A percentile compares a stretch with the other conserved stretches of the same genome.
These are phyloP conservation scores for Avena eriantha DNA, from an alignment of 176 grass and related monocot species.

Conservation along the genomic window DNA sequence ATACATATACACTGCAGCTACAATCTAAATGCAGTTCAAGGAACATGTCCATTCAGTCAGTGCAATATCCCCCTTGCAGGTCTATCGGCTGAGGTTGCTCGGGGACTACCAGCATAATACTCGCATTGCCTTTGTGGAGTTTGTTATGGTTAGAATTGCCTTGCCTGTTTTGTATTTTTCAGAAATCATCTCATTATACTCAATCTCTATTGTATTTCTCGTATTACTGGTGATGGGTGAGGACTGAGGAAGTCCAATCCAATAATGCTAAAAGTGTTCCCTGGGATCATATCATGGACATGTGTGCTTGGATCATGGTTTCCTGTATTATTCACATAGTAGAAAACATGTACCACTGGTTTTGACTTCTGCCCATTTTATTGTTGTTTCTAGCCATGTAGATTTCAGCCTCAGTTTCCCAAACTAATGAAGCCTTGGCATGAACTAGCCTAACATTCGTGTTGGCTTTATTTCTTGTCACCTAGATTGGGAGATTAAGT, in stretches of 20 bases:
- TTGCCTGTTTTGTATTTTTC: slow-evolving; percentile 3
- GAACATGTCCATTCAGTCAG: slow-evolving; percentile 18
- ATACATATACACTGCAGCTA: not conserved
- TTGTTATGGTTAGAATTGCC: slow-evolving; percentile 79
- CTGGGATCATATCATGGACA: not conserved
- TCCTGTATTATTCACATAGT: not conserved
- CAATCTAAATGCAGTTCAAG: slow-evolving; percentile 39
- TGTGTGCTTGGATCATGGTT: slow-evolving; percentile 24
- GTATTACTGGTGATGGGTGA: not conserved
- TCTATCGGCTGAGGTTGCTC: slow-evolving; percentile 91
- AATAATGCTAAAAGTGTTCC: not conserved
- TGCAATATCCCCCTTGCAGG: slow-evolving; percentile 56
- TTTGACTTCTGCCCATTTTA: not conserved
- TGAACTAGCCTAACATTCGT: not conserved
- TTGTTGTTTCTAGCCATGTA: not conserved
- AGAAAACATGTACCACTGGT: slow-evolving; percentile 8
- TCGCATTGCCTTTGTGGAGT: slow-evolving; percentile 97
- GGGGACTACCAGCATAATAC: slow-evolving; percentile 99
- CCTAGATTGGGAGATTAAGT: not conserved
- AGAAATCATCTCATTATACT: not conserved
- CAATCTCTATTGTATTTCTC: not conserved
- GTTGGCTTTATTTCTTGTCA: slow-evolving; percentile 2
- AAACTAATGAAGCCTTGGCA: not conserved
- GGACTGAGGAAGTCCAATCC: slow-evolving; percentile 13
- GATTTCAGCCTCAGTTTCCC: not conserved